A percentile compares a stretch with the other conserved stretches of the same genome.
phyloP scores from a whole-genome alignment of 768 basidiomycete species.

The Boletus vinaceobasis region DNA sequence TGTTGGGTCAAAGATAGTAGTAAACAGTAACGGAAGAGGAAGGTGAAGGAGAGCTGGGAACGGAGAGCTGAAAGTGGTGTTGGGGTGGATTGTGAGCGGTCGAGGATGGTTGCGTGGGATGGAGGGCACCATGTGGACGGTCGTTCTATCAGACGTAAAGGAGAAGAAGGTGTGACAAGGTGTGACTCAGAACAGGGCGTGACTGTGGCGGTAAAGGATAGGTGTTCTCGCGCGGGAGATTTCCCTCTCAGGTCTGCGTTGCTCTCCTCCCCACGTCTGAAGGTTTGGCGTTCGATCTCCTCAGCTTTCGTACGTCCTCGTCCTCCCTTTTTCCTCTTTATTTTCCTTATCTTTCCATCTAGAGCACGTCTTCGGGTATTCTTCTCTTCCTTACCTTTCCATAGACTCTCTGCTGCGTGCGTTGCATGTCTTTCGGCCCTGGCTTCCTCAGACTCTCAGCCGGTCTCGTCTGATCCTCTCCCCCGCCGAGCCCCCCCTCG shows the following conservation, averaged over 20 bases:
- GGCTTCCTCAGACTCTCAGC: slow-evolving; percentile 30
- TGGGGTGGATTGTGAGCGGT: too few relatives aligned
- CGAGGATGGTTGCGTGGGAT: too few relatives aligned
- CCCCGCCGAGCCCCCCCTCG: slow-evolving; percentile 27
- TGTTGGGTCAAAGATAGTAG: slow-evolving; percentile 2
- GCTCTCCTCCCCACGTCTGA: slow-evolving; percentile 26
- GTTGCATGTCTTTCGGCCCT: slow-evolving; percentile 31
- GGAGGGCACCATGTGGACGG: slow-evolving; percentile 12
- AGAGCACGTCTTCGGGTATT: slow-evolving; percentile 8
- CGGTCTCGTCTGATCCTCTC: slow-evolving; percentile 54
- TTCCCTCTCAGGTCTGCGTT: slow-evolving; percentile 18
- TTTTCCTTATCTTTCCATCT: not conserved
- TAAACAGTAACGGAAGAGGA: too few relatives aligned
- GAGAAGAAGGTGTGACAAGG: not conserved
- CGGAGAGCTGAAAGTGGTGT: too few relatives aligned
- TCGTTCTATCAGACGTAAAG: slow-evolving; percentile 9
- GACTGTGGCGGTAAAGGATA: not conserved
- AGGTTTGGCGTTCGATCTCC: slow-evolving; percentile 12
- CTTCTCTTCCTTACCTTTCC: not conserved
- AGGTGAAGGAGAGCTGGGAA: too few relatives aligned
- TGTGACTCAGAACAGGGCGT: not conserved
- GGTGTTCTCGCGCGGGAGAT: slow-evolving; percentile 6
- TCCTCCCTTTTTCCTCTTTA: slow-evolving; percentile 1
- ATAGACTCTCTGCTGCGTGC: slow-evolving; percentile 8
- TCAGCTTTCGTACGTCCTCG: slow-evolving; percentile 18